phyloP scores from a whole-genome alignment of 352 stramenopile genomes.

The Phytophthora ohioensis region DNA sequence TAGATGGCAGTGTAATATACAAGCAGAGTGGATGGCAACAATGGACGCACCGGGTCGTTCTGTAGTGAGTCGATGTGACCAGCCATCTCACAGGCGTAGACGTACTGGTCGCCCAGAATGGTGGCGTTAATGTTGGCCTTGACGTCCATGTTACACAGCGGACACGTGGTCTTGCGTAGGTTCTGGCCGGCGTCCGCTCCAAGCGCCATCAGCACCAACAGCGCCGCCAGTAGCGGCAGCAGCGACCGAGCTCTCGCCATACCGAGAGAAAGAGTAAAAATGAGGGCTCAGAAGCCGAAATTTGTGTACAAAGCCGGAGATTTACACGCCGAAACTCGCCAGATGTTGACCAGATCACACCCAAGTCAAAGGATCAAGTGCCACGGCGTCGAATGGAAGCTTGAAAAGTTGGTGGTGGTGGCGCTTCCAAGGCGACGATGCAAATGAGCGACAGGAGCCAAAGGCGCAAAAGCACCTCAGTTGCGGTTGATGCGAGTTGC shows the following conservation, averaged over 20 bases:
- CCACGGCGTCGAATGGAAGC: conserved; percentile 19
- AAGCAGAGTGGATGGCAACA: neutral
- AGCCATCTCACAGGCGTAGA: conserved; percentile 89
- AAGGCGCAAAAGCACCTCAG: conserved; percentile 1
- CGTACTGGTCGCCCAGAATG: conserved; percentile 73
- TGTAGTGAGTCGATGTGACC: conserved; percentile 81
- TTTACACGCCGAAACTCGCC: conserved; percentile 8
- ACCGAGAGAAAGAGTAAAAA: conserved; percentile 23
- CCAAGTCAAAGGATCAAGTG: conserved; percentile 24
- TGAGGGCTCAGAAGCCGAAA: conserved; percentile 13
- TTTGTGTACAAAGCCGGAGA: conserved; percentile 22
- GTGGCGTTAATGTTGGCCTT: conserved; percentile 66
- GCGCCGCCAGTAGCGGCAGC: conserved; percentile 30
- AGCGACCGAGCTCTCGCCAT: conserved; percentile 35
- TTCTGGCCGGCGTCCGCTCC: conserved; percentile 51
- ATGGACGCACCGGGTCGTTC: conserved; percentile 68
- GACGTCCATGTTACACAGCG: conserved; percentile 69
- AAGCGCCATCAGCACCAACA: conserved; percentile 37
- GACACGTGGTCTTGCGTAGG: conserved; percentile 62
- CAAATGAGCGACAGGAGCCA: conserved; percentile 23
- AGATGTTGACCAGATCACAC: conserved; percentile 14
- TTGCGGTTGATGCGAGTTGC: neutral
- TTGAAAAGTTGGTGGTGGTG: neutral
- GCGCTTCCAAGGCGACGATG: conserved; percentile 7
- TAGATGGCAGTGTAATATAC: neutral